Evolutionary conservation across 78 protist species (phyloP), one percentile per base, ranked within the genome.

Genomic region (Dictyostelium brefeldianum): DNA sequence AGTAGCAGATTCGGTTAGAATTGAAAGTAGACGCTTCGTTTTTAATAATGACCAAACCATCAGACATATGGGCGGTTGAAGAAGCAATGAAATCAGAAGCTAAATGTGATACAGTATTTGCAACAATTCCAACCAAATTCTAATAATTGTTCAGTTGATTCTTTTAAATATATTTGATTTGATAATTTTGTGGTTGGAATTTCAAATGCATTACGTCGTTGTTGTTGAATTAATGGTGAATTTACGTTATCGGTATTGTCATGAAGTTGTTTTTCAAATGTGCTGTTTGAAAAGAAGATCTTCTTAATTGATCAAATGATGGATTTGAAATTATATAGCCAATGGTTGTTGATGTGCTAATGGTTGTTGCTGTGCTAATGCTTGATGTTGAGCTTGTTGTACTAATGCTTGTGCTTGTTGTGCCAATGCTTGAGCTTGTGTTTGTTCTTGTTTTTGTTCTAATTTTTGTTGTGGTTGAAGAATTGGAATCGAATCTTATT

Each of bases 41-140:
- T n/a, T n/a, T n/a, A n/a, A n/a, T n/a, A n/a, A n/a, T n/a, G n/a
- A n/a, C n/a, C n/a, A 77, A 54, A 36, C 93, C 93, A 51, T 87
- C 93, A 15, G 74, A 48, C 9, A 75, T 50, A 64, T 87, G 93
- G 5, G 93, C 93, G 2, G 65, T 75, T 87, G 93, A 84, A 47
- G 93, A 87, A 1, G 93, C 80, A 22, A 87, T 77, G 50, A 87
- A 87, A 65, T 87, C 93, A 5, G 83, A 31, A 15, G 93, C 67
- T 11, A 87, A 65, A 77, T 87, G 93, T 14, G 93, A 71, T 47
- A 87, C 93, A 7, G 83, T 87, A 11, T 75, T 70, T 25, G 93
- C 93, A 64, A 87, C 81, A 1, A 87, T 43, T 31, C 93, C 84
- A 87, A 18, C 81, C 93, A 4, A 31, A 29, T 47, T 29, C 59